phyloP scores from a whole-genome alignment of 768 basidiomycete species.

The Mycena capillaripes region DNA sequence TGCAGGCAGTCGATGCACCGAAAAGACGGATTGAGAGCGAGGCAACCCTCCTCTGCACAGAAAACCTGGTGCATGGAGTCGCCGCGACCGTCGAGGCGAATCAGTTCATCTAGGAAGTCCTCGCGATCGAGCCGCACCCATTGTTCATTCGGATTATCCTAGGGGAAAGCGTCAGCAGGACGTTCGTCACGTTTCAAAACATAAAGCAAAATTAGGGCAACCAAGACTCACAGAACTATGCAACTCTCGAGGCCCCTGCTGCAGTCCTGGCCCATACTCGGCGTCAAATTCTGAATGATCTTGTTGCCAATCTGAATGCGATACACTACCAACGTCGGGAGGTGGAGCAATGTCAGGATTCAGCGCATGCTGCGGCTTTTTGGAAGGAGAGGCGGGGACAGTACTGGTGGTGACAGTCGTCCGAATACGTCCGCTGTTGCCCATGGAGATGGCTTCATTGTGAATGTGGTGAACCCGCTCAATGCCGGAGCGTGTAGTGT shows the following conservation, averaged over 20 bases:
- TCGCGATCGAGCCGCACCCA: background rate
- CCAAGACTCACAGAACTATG: background rate
- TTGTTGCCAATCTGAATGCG: no score
- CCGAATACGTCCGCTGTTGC: background rate
- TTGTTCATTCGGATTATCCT: constrained; percentile 3
- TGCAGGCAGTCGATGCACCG: background rate
- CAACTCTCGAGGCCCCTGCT: background rate
- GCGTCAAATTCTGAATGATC: constrained; percentile 1
- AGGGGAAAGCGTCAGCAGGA: no score
- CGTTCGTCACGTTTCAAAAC: background rate
- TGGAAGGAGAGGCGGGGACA: background rate
- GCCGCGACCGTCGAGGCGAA: background rate
- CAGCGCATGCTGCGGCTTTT: background rate
- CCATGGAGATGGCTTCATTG: background rate
- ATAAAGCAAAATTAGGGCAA: background rate
- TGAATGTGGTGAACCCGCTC: background rate
- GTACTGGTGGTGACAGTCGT: background rate
- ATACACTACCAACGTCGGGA: background rate
- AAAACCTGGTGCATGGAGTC: background rate
- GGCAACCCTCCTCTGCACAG: background rate
- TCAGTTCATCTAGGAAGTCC: background rate
- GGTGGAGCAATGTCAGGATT: background rate
- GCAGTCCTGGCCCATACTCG: background rate
- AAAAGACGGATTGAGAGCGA: background rate
- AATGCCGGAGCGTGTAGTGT: background rate